A percentile compares a stretch with the other conserved stretches of the same genome.
Conservation (phyloP, 257 asterid genomes). For the Ligustrum vulgare region DNA sequence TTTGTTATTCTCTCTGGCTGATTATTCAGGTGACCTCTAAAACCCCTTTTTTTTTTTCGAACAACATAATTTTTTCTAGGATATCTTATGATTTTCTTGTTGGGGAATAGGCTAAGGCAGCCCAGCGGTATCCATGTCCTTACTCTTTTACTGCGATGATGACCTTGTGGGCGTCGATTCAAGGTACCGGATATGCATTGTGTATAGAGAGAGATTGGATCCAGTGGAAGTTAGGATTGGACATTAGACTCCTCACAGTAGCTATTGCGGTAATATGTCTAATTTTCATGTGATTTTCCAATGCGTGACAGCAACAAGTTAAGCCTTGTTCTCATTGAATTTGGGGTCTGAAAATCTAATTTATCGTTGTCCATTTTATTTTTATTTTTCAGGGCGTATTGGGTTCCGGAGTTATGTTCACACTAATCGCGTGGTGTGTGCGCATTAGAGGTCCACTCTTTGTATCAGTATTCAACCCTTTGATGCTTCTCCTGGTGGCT, state of each 20-base stretch:
- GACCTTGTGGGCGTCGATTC: constrained; percentile 46
- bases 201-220: constrained; percentile 51
- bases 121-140: constrained; percentile 57
- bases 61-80: neutral
- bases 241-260: constrained; percentile 53
- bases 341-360: neutral
- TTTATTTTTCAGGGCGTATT: constrained; percentile 42
- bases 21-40: constrained; percentile 54
- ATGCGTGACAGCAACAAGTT: neutral
- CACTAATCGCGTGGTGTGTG: constrained; percentile 50
- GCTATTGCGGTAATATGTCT: constrained; percentile 37
- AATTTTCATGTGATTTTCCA: neutral
- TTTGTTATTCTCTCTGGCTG: constrained; percentile 56
- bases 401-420: constrained; percentile 49
- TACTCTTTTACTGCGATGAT: constrained; percentile 61
- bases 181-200: constrained; percentile 35
- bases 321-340: neutral
- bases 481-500: constrained; percentile 62
- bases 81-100: neutral
- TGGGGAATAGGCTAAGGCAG: constrained; percentile 42
- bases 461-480: constrained; percentile 52
- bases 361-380: neutral
- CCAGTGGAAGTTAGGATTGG: constrained; percentile 59
- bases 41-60: too few relatives aligned
- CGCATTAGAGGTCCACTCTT: constrained; percentile 59